These are phyloP conservation scores for Halenospora varia DNA, from an alignment of 495 filamentous ascomycete genomes.

Conservation along the genomic window DNA sequence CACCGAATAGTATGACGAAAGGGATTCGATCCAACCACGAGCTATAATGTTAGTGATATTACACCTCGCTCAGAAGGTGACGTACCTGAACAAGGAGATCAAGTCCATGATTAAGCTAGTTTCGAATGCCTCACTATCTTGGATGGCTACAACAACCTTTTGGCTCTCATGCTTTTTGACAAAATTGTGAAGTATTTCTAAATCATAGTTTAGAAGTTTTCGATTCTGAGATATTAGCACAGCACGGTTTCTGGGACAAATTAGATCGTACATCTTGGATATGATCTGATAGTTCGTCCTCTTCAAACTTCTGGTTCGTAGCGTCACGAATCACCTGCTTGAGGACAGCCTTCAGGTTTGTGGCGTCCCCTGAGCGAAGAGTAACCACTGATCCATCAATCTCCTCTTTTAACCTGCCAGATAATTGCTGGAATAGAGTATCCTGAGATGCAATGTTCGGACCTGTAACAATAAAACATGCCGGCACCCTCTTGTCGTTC, in stretches of 20 bases:
- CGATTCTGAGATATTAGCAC: constrained; percentile 43
- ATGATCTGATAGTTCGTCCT: constrained; percentile 37
- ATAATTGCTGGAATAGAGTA: constrained; percentile 66
- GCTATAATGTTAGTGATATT: constrained; percentile 39
- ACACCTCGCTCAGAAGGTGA: no score
- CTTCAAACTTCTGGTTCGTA: constrained; percentile 49
- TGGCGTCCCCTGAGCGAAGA: constrained; percentile 70
- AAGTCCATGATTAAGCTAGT: constrained; percentile 71
- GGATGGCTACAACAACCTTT: constrained; percentile 71
- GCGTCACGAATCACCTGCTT: constrained; percentile 79
- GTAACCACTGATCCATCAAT: constrained; percentile 56
- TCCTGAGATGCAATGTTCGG: constrained; percentile 81
- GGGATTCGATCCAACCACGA: constrained; percentile 89
- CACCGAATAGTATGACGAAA: constrained; percentile 79
- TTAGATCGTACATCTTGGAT: constrained; percentile 45
- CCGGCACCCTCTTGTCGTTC: constrained; percentile 55
- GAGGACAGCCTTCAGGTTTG: constrained; percentile 77
- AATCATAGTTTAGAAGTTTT: constrained; percentile 84
- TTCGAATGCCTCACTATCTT: constrained; percentile 93
- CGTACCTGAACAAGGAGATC: constrained; percentile 71
- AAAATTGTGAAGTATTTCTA: constrained; percentile 70
- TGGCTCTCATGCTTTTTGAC: constrained; percentile 50
- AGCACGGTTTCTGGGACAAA: not conserved
- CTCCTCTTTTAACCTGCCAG: constrained; percentile 43
- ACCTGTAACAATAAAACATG: constrained; percentile 77